These are phyloP conservation scores for Mucor piriformis DNA, from an alignment of 371 early-diverging fungal species.

Conservation along the genomic window DNA sequence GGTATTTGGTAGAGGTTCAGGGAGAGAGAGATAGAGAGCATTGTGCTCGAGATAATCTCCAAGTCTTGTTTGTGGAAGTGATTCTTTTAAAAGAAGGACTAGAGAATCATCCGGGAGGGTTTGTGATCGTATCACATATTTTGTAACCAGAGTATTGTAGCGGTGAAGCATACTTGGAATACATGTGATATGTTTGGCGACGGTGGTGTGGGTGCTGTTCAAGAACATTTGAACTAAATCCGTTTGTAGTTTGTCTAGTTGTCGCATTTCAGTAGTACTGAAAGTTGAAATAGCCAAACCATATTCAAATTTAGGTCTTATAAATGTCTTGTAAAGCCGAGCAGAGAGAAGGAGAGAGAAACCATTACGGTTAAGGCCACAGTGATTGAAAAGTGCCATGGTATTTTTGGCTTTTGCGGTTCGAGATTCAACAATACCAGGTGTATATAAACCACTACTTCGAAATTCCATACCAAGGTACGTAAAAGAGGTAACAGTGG, in stretches of 20 bases:
- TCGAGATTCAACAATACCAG: not conserved
- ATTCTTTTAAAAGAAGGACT: not conserved
- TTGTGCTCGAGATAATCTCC: not conserved
- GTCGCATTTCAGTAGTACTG: not conserved
- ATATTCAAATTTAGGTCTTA: not conserved
- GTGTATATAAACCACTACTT: not conserved
- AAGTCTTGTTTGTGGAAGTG: not conserved
- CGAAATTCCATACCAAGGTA: constrained; percentile 22
- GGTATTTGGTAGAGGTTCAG: not conserved
- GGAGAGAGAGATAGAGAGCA: not conserved
- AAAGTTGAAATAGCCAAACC: not conserved
- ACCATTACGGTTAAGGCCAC: not conserved
- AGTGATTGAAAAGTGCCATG: constrained; percentile 1
- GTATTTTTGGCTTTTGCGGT: not conserved
- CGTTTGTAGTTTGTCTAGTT: not conserved
- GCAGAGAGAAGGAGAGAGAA: not conserved
- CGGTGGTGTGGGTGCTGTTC: not conserved
- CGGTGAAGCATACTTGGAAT: not conserved
- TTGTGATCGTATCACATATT: not conserved
- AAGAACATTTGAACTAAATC: not conserved
- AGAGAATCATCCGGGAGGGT: not conserved
- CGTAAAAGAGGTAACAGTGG: constrained; percentile 6
- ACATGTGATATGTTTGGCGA: constrained; percentile 1
- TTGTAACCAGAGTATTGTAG: not conserved
- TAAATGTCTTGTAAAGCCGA: not conserved